Evolutionary conservation across 2,329 filamentous ascomycete genomes (phyloP).

Genomic region (Arthrobotrys conoides): DNA sequence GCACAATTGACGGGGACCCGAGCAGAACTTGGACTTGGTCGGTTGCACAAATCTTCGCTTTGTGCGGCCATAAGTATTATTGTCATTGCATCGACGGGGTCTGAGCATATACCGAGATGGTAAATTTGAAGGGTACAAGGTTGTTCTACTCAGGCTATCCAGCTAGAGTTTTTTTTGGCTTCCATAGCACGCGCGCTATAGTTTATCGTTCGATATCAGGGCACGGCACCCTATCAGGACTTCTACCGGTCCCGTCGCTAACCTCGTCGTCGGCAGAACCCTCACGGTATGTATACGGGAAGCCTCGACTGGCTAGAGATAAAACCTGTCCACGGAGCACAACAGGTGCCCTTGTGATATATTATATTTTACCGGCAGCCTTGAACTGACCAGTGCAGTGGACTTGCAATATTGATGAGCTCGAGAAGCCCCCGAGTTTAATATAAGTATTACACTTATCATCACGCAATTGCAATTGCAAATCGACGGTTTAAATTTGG

Average conservation of each 20-base stretch:
- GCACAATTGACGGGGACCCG: too few species aligned
- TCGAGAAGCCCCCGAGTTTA: conserved; percentile 16
- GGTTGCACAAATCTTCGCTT: conserved; percentile 8
- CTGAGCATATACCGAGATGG: conserved; percentile 31
- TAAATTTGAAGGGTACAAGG: conserved; percentile 8
- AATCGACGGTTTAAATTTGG: conserved; percentile 32
- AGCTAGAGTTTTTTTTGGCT: conserved; percentile 27
- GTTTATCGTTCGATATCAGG: conserved; percentile 50
- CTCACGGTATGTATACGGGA: conserved; percentile 15
- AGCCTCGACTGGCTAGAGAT: conserved; percentile 1
- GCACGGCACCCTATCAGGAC: conserved; percentile 40
- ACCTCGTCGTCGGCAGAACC: conserved; percentile 36
- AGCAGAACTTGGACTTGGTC: background rate
- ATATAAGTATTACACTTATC: conserved; percentile 22
- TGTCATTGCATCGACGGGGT: conserved; percentile 4
- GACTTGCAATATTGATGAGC: background rate
- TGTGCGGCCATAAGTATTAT: background rate
- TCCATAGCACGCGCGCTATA: conserved; percentile 27
- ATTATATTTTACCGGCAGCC: conserved; percentile 40
- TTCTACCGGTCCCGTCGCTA: conserved; percentile 36
- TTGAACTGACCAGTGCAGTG: background rate
- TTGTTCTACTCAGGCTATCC: conserved; percentile 17
- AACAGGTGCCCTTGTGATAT: conserved; percentile 20
- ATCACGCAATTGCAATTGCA: conserved; percentile 54
- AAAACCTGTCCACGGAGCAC: conserved; percentile 11